Conservation (phyloP, 306 rosid species). For the Citrullus colocynthis region DNA sequence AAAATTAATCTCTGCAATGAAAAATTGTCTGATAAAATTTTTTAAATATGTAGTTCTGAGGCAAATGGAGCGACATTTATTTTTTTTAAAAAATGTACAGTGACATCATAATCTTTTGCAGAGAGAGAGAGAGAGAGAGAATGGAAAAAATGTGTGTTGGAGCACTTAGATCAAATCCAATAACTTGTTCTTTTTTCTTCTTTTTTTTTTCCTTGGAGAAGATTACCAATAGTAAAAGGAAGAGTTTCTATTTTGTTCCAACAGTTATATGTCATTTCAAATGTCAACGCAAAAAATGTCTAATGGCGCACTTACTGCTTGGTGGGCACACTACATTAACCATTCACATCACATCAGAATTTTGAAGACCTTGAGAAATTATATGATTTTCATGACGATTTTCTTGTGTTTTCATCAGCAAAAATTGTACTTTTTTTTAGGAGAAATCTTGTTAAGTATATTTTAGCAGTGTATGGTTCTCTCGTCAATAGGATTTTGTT, state of each 20-base stretch:
- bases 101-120: background rate
- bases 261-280: background rate
- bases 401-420: background rate
- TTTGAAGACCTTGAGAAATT: background rate
- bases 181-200: background rate
- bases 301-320: conserved; percentile 4
- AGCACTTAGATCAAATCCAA: conserved; percentile 20
- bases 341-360: conserved; percentile 2
- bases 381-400: background rate
- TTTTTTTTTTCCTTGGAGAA: background rate
- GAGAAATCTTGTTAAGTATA: background rate
- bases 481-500: background rate
- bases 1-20: too few species aligned
- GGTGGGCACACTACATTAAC: background rate
- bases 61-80: background rate
- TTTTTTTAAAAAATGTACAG: background rate
- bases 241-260: background rate
- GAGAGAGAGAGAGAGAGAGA: conserved; percentile 11
- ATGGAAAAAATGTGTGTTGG: conserved; percentile 19
- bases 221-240: background rate
- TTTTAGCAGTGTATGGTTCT: background rate
- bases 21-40: too few species aligned
- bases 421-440: background rate
- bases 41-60: background rate
- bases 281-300: background rate